Evolutionary conservation across 495 filamentous ascomycete species (phyloP).

Genomic region (Darksidea phi): DNA sequence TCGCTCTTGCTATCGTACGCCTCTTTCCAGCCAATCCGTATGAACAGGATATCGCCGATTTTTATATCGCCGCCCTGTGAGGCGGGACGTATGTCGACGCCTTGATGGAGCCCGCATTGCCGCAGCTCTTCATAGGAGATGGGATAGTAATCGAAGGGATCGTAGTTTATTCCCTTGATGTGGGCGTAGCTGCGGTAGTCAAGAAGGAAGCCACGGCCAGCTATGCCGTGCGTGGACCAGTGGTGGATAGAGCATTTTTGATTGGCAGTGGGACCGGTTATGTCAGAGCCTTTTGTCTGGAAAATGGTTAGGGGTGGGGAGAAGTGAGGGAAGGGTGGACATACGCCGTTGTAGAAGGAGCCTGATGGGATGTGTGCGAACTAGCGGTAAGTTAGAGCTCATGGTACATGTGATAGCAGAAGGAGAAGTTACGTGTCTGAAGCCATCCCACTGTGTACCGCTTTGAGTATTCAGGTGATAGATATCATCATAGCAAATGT

Average conservation of each 20-base stretch:
- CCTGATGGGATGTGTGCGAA: constrained; percentile 43
- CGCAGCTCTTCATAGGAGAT: constrained; percentile 61
- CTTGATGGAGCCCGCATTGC: constrained; percentile 57
- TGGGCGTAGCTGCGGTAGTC: constrained; percentile 53
- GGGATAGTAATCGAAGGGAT: constrained; percentile 56
- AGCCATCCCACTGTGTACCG: constrained; percentile 75
- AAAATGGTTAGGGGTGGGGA: background rate
- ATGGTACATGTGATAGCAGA: background rate
- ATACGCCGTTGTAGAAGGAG: constrained; percentile 53
- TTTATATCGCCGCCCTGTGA: constrained; percentile 61
- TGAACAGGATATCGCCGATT: constrained; percentile 64
- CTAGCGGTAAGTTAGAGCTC: background rate
- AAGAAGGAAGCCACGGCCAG: constrained; percentile 58
- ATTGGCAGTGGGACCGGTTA: constrained; percentile 52
- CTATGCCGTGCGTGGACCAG: constrained; percentile 55
- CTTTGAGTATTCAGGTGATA: constrained; percentile 75
- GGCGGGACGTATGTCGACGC: constrained; percentile 53
- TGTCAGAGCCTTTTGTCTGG: constrained; percentile 51
- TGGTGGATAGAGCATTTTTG: constrained; percentile 54
- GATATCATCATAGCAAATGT: constrained; percentile 63
- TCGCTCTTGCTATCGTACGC: constrained; percentile 49
- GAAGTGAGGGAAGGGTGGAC: background rate
- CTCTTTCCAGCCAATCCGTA: constrained; percentile 66
- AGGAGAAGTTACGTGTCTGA: constrained; percentile 56
- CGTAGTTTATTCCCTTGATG: constrained; percentile 51